phyloP scores from a whole-genome alignment of 345 rosid genomes.

The Acer yangbiense region DNA sequence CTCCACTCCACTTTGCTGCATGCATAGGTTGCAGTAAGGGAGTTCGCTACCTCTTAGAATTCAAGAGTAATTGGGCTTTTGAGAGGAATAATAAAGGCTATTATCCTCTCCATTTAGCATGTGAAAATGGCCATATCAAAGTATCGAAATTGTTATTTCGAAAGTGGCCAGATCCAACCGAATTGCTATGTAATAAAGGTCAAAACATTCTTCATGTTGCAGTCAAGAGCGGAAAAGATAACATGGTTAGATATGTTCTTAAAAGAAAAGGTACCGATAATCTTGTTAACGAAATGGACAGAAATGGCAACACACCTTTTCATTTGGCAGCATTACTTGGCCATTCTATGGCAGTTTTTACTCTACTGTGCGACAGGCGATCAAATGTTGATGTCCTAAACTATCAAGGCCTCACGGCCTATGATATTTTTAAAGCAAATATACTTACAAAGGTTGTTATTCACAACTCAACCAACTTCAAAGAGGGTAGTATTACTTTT shows the following conservation, averaged over 20 bases:
- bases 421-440: slow-evolving; percentile 17
- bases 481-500: no score
- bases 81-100: no score
- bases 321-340: slow-evolving; percentile 33
- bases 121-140: slow-evolving; percentile 18
- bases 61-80: no score
- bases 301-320: slow-evolving; percentile 37
- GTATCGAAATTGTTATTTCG: slow-evolving; percentile 20
- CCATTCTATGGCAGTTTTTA: slow-evolving; percentile 20
- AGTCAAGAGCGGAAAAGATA: slow-evolving; percentile 21
- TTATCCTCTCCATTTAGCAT: slow-evolving; percentile 26
- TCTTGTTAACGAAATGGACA: slow-evolving; percentile 23
- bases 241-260: slow-evolving; percentile 20
- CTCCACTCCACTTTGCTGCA: slow-evolving; percentile 13
- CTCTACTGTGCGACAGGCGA: slow-evolving; percentile 19
- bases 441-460: neutral
- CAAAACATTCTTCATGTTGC: slow-evolving; percentile 35
- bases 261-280: slow-evolving; percentile 5
- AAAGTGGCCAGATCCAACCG: slow-evolving; percentile 20
- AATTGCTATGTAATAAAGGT: slow-evolving; percentile 18
- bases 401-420: slow-evolving; percentile 28
- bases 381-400: slow-evolving; percentile 17
- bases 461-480: no score
- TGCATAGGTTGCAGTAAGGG: neutral
- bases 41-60: neutral